Evolutionary conservation across 805 yeast species (phyloP), one percentile per base, ranked within the genome.

Genomic region (Yarrowia sp.): DNA sequence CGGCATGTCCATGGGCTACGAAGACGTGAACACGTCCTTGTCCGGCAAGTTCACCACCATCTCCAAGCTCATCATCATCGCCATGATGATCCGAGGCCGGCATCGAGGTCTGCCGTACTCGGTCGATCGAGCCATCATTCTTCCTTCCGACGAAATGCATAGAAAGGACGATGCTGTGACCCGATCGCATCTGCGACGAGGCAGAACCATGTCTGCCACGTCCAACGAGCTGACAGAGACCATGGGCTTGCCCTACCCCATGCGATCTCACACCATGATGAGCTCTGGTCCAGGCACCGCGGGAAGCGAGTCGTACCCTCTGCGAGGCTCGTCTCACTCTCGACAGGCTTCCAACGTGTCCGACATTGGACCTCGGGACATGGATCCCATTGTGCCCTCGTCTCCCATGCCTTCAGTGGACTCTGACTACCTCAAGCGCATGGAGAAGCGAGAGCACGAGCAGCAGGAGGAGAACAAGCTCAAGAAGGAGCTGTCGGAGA

Each of bases 61-160:
- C 8, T 89, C 97, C 1, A 95, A 95, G 75, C 81, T 95, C 55
- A 91, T 94, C 2, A 87, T 95, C 46, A 87, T 91, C 72, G 94
- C 92, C 5, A 87, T 92, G 89, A 87, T 95, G 90, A 84, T 95
- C 55, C 86, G 99, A 80, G 98, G 99, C 10, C 84, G 98, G 70
- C 98, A 93, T 75, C 91, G 99, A 84, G 98, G 98, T 45, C 82
- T 95, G 70, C 99, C 99, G 1, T 92, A 94, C 76, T 82, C 93
- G 0, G 84, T 95, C 69, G 99, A 95, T 79, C 87, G 99, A 76
- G 98, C 99, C 45, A 90, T 95, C 72, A 88, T 94, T 83, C 77
- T 94, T 64, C 94, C 96, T 8, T 85, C 89, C 67, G 89, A 87
- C 15, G 84, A 85, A 15, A 59, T 78, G 16, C 70, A 69, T 32